Percentiles rank a stretch among this genome's conserved stretches.
phyloP scores from a whole-genome alignment of 495 filamentous ascomycete genomes.

The Lentithecium fluviatile region DNA sequence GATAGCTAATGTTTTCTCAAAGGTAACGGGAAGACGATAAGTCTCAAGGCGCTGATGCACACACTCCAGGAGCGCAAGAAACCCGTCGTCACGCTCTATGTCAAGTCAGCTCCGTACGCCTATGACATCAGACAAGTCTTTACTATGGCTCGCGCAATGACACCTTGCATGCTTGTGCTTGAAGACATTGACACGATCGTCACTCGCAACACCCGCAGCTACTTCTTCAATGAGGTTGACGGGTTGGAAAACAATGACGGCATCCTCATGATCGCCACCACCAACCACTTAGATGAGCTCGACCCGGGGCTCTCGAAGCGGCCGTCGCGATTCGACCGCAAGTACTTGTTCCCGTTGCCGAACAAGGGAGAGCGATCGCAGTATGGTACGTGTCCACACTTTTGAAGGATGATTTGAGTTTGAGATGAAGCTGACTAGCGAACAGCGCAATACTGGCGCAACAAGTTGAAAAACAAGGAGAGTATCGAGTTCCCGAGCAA shows the following conservation, averaged over 20 bases:
- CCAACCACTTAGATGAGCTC: conserved; percentile 52
- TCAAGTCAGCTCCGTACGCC: conserved; percentile 35
- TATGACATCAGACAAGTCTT: conserved; percentile 40
- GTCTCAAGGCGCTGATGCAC: conserved; percentile 38
- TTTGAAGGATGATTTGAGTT: conserved; percentile 37
- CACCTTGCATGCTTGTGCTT: conserved; percentile 55
- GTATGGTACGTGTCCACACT: conserved; percentile 42
- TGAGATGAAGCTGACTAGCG: conserved; percentile 48
- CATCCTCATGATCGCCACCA: conserved; percentile 64
- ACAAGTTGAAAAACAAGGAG: conserved; percentile 55
- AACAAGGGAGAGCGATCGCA: conserved; percentile 51
- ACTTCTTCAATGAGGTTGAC: conserved; percentile 72
- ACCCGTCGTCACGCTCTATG: conserved; percentile 36
- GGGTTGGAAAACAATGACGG: conserved; percentile 66
- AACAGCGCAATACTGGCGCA: conserved; percentile 42
- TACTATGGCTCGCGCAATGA: conserved; percentile 38
- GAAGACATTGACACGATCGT: conserved; percentile 69
- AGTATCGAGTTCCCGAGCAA: conserved; percentile 56
- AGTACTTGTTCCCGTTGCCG: conserved; percentile 61
- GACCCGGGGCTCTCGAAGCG: conserved; percentile 65
- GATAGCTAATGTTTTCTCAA: too few relatives aligned
- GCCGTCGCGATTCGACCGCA: conserved; percentile 64
- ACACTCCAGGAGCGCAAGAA: conserved; percentile 26
- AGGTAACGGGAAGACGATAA: conserved; percentile 41
- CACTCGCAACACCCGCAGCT: conserved; percentile 53